Conservation (phyloP, 352 stramenopile species). For the Elongisporangium prolatum region DNA sequence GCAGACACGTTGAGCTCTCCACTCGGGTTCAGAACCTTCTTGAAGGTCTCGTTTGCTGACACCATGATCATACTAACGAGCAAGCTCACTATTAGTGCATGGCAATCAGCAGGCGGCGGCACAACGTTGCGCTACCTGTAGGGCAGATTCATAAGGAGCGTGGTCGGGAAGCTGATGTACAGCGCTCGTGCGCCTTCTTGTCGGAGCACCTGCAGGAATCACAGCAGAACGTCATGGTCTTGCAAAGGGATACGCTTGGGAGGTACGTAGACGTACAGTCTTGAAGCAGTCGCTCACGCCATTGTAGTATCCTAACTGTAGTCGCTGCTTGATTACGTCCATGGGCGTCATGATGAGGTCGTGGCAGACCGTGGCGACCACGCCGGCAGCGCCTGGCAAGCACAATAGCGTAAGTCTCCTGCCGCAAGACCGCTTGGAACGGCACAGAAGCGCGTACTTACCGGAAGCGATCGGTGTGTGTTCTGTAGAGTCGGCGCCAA, state of each 20-base stretch:
- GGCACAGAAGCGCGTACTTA: constrained; percentile 5
- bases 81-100: neutral
- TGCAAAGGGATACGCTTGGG: too few relatives aligned
- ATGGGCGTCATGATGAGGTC: constrained; percentile 98
- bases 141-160: constrained; percentile 97
- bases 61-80: constrained; percentile 94
- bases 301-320: constrained; percentile 98
- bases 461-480: constrained; percentile 70
- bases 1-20: constrained; percentile 85
- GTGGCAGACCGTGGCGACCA: constrained; percentile 94
- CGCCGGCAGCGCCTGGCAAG: constrained; percentile 79
- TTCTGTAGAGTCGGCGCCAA: constrained; percentile 66
- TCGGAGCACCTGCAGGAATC: constrained; percentile 53
- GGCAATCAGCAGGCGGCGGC: neutral
- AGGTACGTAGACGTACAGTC: constrained; percentile 27
- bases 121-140: too few relatives aligned
- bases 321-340: constrained; percentile 98
- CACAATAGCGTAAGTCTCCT: constrained; percentile 1
- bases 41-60: constrained; percentile 96
- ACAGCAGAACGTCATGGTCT: neutral
- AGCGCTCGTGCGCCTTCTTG: constrained; percentile 72
- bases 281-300: constrained; percentile 89
- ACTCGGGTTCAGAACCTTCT: constrained; percentile 90
- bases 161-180: constrained; percentile 97
- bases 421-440: constrained; percentile 5